Conservation (phyloP, 2,329 filamentous ascomycete species). For the Harringtonia aguacate region DNA sequence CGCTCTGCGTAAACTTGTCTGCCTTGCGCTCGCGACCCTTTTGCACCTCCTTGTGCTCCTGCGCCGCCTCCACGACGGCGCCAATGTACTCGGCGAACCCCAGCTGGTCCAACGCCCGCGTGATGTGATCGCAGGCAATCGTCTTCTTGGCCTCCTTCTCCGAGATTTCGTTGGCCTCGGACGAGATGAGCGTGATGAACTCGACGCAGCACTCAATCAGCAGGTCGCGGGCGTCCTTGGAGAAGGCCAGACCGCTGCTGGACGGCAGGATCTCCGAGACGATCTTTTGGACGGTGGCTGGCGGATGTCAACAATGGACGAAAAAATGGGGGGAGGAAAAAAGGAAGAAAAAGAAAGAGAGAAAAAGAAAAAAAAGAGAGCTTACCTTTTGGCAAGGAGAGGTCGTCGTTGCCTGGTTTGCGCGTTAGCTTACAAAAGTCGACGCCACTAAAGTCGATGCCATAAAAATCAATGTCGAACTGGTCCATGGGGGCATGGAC, state of each 20-base stretch:
- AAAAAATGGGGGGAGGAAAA: slow-evolving; percentile 12
- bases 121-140: slow-evolving; percentile 95
- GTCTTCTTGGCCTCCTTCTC: slow-evolving; percentile 99
- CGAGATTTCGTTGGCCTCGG: slow-evolving; percentile 96
- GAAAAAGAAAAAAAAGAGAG: neutral
- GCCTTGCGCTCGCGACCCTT: slow-evolving; percentile 95
- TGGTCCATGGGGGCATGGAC: slow-evolving; percentile 1
- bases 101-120: slow-evolving; percentile 82
- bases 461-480: neutral
- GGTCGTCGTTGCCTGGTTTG: slow-evolving; percentile 46
- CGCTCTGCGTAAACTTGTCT: slow-evolving; percentile 92
- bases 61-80: slow-evolving; percentile 75
- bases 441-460: neutral
- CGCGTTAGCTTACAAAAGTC: slow-evolving; percentile 19
- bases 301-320: slow-evolving; percentile 10
- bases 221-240: slow-evolving; percentile 88
- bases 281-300: slow-evolving; percentile 69
- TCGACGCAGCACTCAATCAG: slow-evolving; percentile 98
- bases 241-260: slow-evolving; percentile 68
- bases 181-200: slow-evolving; percentile 97
- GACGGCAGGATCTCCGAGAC: slow-evolving; percentile 85
- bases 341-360: neutral
- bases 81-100: slow-evolving; percentile 89
- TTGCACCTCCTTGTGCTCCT: slow-evolving; percentile 84
- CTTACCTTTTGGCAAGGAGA: slow-evolving; percentile 55